These are phyloP conservation scores for Isatis lusitanica DNA, from an alignment of 441 rosid species.

Conservation along the genomic window DNA sequence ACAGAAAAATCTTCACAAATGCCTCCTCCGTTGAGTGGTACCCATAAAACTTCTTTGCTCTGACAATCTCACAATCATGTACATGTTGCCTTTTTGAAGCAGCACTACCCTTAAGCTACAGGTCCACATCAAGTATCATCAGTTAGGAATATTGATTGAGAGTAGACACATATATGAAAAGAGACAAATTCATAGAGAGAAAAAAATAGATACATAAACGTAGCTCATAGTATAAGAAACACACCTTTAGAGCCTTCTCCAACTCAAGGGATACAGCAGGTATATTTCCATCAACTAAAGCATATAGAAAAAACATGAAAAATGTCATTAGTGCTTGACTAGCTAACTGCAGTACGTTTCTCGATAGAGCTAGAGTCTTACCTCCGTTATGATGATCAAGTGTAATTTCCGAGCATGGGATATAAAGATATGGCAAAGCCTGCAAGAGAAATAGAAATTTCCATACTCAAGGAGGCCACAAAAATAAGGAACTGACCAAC, in stretches of 20 bases:
- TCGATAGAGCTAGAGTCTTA: constrained; percentile 31
- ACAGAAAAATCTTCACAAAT: constrained; percentile 86
- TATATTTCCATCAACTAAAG: constrained; percentile 53
- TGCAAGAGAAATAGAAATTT: constrained; percentile 36
- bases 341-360: neutral
- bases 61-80: constrained; percentile 82
- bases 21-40: constrained; percentile 83
- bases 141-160: neutral
- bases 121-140: constrained; percentile 34
- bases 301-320: constrained; percentile 31
- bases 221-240: constrained; percentile 9
- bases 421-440: constrained; percentile 92
- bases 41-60: constrained; percentile 88
- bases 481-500: neutral
- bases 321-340: constrained; percentile 9
- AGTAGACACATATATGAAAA: constrained; percentile 15
- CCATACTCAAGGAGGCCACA: neutral
- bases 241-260: constrained; percentile 90
- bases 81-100: constrained; percentile 83
- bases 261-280: constrained; percentile 58
- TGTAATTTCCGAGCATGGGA: constrained; percentile 70
- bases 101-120: constrained; percentile 69
- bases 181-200: neutral
- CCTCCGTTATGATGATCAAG: constrained; percentile 50
- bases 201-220: constrained; percentile 1